Evolutionary conservation across 495 filamentous ascomycete genomes (phyloP).

Genomic region (Gamarada debralockiae): DNA sequence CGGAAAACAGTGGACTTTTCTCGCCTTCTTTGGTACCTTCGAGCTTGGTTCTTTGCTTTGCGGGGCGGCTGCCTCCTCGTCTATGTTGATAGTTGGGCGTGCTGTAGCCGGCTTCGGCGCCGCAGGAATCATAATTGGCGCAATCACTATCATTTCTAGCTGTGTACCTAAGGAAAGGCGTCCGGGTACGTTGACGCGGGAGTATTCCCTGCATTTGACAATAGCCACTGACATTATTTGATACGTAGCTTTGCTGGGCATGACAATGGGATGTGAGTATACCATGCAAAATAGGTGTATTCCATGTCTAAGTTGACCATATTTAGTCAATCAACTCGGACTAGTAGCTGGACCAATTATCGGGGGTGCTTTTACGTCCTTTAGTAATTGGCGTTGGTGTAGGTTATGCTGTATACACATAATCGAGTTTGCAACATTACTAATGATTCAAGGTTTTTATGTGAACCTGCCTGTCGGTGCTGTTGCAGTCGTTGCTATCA

Average conservation of each 20-base stretch:
- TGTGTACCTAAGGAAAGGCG: no score
- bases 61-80: conserved; percentile 44
- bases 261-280: not conserved
- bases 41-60: conserved; percentile 53
- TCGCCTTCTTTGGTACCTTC: conserved; percentile 43
- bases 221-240: conserved; percentile 26
- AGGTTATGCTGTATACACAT: not conserved
- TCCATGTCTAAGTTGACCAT: not conserved
- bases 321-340: conserved; percentile 38
- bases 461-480: conserved; percentile 62
- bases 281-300: not conserved
- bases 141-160: conserved; percentile 38
- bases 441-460: conserved; percentile 41
- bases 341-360: conserved; percentile 48
- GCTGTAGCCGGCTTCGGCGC: conserved; percentile 49
- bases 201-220: not conserved
- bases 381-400: conserved; percentile 44
- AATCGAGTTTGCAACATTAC: not conserved
- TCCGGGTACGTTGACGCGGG: conserved; percentile 9
- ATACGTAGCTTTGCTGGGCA: not conserved
- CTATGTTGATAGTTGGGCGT: conserved; percentile 53
- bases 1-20: conserved; percentile 34
- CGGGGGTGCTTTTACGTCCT: conserved; percentile 61
- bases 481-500: conserved; percentile 39
- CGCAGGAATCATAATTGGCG: conserved; percentile 48